Percentiles rank a stretch among this genome's conserved stretches.
Evolutionary conservation across 495 filamentous ascomycete species (phyloP).

Genomic region (Penicillium nucicola): DNA sequence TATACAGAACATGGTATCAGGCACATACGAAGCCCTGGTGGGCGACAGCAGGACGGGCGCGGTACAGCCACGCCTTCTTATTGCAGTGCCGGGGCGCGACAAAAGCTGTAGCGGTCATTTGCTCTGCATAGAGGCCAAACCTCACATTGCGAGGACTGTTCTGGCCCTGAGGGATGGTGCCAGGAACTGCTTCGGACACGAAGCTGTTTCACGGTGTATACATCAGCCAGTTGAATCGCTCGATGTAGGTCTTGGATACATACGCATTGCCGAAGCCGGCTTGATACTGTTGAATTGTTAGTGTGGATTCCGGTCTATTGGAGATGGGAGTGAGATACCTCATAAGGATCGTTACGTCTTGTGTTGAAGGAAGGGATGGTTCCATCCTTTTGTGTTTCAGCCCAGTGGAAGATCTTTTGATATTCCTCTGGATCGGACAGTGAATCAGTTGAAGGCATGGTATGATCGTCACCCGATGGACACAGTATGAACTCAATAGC

Average conservation of each 20-base stretch:
- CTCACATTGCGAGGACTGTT: constrained; percentile 46
- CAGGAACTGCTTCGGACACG: constrained; percentile 45
- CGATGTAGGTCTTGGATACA: constrained; percentile 19
- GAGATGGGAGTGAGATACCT: constrained; percentile 27
- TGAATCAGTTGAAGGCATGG: constrained; percentile 28
- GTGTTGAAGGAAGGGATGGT: constrained; percentile 44
- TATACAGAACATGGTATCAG: too few species aligned
- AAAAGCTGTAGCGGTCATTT: constrained; percentile 46
- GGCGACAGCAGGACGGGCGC: constrained; percentile 46
- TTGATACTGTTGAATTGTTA: constrained; percentile 44
- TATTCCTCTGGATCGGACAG: constrained; percentile 42
- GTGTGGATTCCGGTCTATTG: background rate
- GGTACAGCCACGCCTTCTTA: constrained; percentile 50
- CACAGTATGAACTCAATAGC: too few species aligned
- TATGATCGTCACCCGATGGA: too few species aligned
- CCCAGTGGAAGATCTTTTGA: constrained; percentile 58
- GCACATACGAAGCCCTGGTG: constrained; percentile 48
- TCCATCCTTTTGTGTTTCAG: constrained; percentile 53
- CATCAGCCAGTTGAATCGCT: constrained; percentile 27
- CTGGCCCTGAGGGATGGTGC: constrained; percentile 47
- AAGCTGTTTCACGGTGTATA: constrained; percentile 23
- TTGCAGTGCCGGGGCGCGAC: constrained; percentile 46
- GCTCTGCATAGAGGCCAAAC: constrained; percentile 47
- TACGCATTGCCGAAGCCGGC: constrained; percentile 52
- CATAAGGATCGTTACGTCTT: constrained; percentile 51